Conservation (phyloP, 495 filamentous ascomycete species). For the Amorphotheca resinae region DNA sequence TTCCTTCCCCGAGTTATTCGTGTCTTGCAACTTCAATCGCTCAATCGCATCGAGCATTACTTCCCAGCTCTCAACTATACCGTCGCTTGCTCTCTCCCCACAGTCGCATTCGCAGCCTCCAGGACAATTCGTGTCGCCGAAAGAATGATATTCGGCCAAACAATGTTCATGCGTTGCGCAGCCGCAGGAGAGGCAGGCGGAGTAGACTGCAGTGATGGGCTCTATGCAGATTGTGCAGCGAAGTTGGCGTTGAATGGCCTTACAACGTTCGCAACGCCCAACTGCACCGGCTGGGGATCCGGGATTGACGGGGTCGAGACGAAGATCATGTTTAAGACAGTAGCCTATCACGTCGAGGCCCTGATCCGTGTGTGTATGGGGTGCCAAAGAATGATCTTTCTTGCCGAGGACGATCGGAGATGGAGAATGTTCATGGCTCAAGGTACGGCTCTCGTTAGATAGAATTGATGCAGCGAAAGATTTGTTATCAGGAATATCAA, state of each 20-base stretch:
- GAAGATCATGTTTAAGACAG: slow-evolving; percentile 43
- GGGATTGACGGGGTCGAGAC: slow-evolving; percentile 33
- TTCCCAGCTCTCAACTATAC: slow-evolving; percentile 22
- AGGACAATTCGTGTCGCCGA: slow-evolving; percentile 31
- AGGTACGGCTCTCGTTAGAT: slow-evolving; percentile 16
- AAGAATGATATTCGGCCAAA: slow-evolving; percentile 38
- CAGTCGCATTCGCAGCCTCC: slow-evolving; percentile 32
- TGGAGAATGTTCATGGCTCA: slow-evolving; percentile 9
- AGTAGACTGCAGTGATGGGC: slow-evolving; percentile 41
- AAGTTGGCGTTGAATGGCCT: slow-evolving; percentile 38
- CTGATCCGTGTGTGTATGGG: slow-evolving; percentile 25
- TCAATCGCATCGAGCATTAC: slow-evolving; percentile 21
- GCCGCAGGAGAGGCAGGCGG: slow-evolving; percentile 48
- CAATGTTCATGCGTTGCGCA: slow-evolving; percentile 44
- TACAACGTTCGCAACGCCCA: slow-evolving; percentile 41
- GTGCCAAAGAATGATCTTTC: slow-evolving; percentile 27
- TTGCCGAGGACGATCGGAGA: slow-evolving; percentile 37
- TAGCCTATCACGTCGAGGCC: slow-evolving; percentile 48
- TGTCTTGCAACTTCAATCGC: slow-evolving; percentile 13
- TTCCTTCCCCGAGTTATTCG: neutral
- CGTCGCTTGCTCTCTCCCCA: slow-evolving; percentile 13
- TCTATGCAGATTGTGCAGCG: slow-evolving; percentile 47
- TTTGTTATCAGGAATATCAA: slow-evolving; percentile 12
- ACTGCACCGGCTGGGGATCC: slow-evolving; percentile 31
- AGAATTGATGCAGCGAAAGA: slow-evolving; percentile 15